Evolutionary conservation across 768 basidiomycete species (phyloP).

Genomic region (Pleurotus djamor): DNA sequence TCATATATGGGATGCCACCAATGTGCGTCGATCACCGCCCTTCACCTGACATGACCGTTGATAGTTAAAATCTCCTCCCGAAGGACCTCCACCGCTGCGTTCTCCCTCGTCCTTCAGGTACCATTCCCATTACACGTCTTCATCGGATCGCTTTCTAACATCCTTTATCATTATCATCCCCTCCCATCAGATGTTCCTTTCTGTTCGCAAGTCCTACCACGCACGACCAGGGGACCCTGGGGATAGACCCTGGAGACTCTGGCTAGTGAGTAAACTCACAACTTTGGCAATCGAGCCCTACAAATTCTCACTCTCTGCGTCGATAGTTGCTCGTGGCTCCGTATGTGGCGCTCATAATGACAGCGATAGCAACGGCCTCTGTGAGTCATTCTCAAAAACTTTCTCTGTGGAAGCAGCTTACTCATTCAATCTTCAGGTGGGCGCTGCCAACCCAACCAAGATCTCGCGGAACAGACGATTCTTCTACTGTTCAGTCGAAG

Average conservation of each 20-base stretch:
- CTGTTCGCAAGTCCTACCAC: conserved; percentile 32
- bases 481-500: conserved; percentile 49
- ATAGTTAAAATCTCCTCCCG: not conserved
- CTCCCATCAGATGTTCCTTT: conserved; percentile 39
- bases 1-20: conserved; percentile 47
- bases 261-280: conserved; percentile 28
- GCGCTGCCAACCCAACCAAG: conserved; percentile 27
- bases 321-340: conserved; percentile 38
- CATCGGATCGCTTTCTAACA: not conserved
- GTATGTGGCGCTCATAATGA: conserved; percentile 35
- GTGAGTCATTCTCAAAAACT: conserved; percentile 20
- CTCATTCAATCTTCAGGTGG: conserved; percentile 24
- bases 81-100: conserved; percentile 39
- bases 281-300: not conserved
- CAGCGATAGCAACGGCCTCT: conserved; percentile 35
- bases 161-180: not conserved
- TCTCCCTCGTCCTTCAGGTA: conserved; percentile 43
- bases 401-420: no score
- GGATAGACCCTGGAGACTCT: conserved; percentile 30
- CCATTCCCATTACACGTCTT: not conserved
- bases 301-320: not conserved
- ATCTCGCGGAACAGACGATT: conserved; percentile 47
- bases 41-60: not conserved
- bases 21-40: conserved; percentile 27
- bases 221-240: conserved; percentile 26